Evolutionary conservation across 768 basidiomycete genomes (phyloP).

Genomic region (Trichaptum fuscoviolaceum): DNA sequence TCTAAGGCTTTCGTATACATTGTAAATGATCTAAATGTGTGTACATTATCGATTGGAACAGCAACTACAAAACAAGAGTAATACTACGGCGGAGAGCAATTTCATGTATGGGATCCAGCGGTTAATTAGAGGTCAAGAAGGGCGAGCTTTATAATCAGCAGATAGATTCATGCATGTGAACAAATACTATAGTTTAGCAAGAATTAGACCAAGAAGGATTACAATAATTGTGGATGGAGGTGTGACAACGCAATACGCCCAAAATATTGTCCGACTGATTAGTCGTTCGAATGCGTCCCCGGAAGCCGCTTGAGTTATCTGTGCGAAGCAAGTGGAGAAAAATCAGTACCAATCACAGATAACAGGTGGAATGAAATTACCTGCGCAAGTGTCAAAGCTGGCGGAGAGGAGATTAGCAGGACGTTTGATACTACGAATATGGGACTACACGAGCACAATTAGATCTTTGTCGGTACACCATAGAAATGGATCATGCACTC

Average conservation of each 20-base stretch:
- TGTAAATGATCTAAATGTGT: too few relatives aligned
- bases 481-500: conserved; percentile 27
- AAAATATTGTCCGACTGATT: conserved; percentile 87
- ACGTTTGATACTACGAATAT: conserved; percentile 85
- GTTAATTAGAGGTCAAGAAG: not conserved
- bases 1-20: too few relatives aligned
- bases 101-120: not conserved
- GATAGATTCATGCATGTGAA: not conserved
- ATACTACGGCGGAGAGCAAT: not conserved
- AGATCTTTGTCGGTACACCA: conserved; percentile 4
- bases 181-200: conserved; percentile 43
- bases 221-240: conserved; percentile 77
- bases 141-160: not conserved
- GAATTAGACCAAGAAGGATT: conserved; percentile 67
- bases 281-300: conserved; percentile 90
- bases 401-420: conserved; percentile 76
- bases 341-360: not conserved
- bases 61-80: not conserved
- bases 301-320: conserved; percentile 81
- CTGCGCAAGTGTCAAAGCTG: conserved; percentile 68
- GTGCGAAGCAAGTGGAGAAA: conserved; percentile 11
- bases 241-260: conserved; percentile 86
- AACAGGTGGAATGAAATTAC: conserved; percentile 19
- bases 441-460: conserved; percentile 43
- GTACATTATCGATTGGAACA: not conserved